Evolutionary conservation across 331 rosid genomes (phyloP), one percentile per base, ranked within the genome.

Genomic region (Erythrophleum ivorense): DNA sequence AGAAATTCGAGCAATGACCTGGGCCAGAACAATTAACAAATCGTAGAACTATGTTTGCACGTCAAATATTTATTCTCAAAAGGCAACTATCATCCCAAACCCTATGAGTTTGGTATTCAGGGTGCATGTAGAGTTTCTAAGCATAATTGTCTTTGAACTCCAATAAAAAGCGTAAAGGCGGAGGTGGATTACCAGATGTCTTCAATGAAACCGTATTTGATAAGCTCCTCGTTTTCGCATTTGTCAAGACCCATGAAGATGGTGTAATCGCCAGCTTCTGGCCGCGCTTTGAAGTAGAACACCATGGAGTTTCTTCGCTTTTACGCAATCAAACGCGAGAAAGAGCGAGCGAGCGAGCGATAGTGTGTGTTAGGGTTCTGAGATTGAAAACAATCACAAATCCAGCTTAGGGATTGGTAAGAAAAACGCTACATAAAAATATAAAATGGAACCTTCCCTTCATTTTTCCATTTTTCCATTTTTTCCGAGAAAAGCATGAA

Each of bases 241-340:
- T 96, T 96, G 89, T 96, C 99, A 67, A 94, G 99, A 1, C 98
- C 99, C 99, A 96, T 96, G 93, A 96, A 94, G 84, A 96, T 94
- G 85, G 95, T 90, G 91, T 69, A 96, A 84, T 96, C 99, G 53
- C 99, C 99, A 6, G 82, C 92, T 85, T 96, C 99, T 0, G 98
- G 91, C 67, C 99, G 98, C 6, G 99, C 97, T 84, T 96, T 94
- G 94, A 96, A 96, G 95, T 94, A 94, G 93, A 91, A 91, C 43
- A 96, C 99, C 99, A 96, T 96, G 74, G 84, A 63, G 76, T 65
- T 83, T 81, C 68, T 60, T 81, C 19, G 69, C 8, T 65, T 72
- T 72, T 77, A 78, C 80, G 78, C 83, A 84, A 64, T 33, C 77
- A 53, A 74, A 60, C 45, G 14, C 7, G 24, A 49, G 59, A 29